Evolutionary conservation across 257 asterid genomes (phyloP).

Genomic region (Linaria vulgaris): DNA sequence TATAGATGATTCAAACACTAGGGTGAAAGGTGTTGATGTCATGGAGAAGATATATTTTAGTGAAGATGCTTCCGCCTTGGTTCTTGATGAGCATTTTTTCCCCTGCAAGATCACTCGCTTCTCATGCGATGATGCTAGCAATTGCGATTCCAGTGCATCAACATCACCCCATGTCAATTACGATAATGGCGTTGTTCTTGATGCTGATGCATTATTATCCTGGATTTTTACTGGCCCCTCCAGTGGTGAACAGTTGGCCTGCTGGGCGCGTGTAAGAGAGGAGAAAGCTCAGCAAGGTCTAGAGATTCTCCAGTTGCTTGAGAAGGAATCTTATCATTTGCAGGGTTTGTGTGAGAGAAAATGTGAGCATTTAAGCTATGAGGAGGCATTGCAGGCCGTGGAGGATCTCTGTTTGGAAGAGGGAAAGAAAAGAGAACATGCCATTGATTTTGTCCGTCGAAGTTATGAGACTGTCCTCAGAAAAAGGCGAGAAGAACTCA

Average conservation of each 20-base stretch:
- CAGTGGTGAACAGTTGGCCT: slow-evolving; percentile 64
- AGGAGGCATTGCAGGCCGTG: slow-evolving; percentile 83
- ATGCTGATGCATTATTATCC: slow-evolving; percentile 76
- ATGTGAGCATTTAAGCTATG: slow-evolving; percentile 74
- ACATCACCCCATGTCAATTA: slow-evolving; percentile 38
- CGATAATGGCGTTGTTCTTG: slow-evolving; percentile 52
- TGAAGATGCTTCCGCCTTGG: slow-evolving; percentile 61
- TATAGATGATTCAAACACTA: slow-evolving; percentile 41
- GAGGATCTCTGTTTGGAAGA: slow-evolving; percentile 87
- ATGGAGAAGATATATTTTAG: slow-evolving; percentile 62
- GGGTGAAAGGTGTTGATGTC: slow-evolving; percentile 42
- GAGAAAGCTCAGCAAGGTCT: slow-evolving; percentile 70
- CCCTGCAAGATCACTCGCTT: slow-evolving; percentile 40
- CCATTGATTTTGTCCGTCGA: slow-evolving; percentile 41
- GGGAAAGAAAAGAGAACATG: slow-evolving; percentile 75
- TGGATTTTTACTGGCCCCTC: slow-evolving; percentile 82
- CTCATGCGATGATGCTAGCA: slow-evolving; percentile 35
- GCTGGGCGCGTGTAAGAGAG: slow-evolving; percentile 66
- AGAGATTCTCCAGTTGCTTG: slow-evolving; percentile 75
- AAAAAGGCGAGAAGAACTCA: slow-evolving; percentile 75
- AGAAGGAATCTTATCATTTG: slow-evolving; percentile 77
- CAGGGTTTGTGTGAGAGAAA: slow-evolving; percentile 89
- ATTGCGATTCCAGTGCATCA: slow-evolving; percentile 30
- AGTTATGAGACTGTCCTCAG: slow-evolving; percentile 75
- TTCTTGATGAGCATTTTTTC: slow-evolving; percentile 70